Percentiles rank a stretch among this genome's conserved stretches.
phyloP scores from a whole-genome alignment of 495 filamentous ascomycete genomes.

The Usnea hakonensis region DNA sequence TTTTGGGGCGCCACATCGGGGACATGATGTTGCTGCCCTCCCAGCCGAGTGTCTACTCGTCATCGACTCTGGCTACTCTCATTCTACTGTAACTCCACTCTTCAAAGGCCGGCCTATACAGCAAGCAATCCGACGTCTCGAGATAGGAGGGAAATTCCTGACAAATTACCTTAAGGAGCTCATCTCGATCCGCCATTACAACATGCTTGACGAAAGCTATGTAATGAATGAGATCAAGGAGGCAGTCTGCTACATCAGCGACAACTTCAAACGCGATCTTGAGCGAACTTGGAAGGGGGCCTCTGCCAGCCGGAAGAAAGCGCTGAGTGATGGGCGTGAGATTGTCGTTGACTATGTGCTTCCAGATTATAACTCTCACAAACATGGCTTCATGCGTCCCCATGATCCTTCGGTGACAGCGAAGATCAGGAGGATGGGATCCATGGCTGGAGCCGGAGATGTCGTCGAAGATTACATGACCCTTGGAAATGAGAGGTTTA shows the following conservation, averaged over 20 bases:
- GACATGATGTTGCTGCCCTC: constrained; percentile 32
- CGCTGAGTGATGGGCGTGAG: constrained; percentile 46
- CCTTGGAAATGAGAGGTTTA: constrained; percentile 84
- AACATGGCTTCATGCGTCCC: constrained; percentile 64
- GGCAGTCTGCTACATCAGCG: constrained; percentile 72
- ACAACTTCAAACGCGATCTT: constrained; percentile 70
- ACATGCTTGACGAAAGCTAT: constrained; percentile 87
- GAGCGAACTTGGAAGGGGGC: constrained; percentile 74
- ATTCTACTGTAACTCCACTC: constrained; percentile 86
- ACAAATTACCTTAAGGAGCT: constrained; percentile 93
- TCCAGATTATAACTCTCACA: constrained; percentile 75
- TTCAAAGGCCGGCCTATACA: constrained; percentile 75
- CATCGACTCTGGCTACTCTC: constrained; percentile 87
- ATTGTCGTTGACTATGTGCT: constrained; percentile 89
- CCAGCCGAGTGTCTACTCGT: constrained; percentile 79
- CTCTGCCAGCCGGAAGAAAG: constrained; percentile 25
- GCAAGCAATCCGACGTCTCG: constrained; percentile 72
- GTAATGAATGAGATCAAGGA: constrained; percentile 97
- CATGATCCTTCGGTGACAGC: constrained; percentile 61
- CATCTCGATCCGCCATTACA: constrained; percentile 82
- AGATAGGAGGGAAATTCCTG: constrained; percentile 84
- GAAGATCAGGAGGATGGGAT: constrained; percentile 51
- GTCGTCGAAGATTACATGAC: constrained; percentile 75
- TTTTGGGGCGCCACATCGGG: constrained; percentile 39
- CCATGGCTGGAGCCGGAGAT: constrained; percentile 45